A percentile compares a stretch with the other conserved stretches of the same genome.
These are phyloP conservation scores for Thalia dealbata DNA, from an alignment of 176 grass and related monocot species.

Conservation along the genomic window DNA sequence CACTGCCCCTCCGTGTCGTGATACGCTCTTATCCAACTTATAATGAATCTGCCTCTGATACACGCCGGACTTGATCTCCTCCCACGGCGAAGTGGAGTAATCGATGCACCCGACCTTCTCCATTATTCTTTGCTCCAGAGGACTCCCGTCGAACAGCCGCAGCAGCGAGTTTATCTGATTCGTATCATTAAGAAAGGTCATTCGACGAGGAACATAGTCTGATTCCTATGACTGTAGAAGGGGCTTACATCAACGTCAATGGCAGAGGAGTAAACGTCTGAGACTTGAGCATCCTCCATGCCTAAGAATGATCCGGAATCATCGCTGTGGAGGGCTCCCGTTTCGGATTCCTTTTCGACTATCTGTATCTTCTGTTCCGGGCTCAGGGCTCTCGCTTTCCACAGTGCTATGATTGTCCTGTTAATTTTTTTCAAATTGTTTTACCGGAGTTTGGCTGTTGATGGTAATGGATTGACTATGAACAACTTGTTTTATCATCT, in stretches of 20 bases:
- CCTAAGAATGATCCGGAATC: conserved; percentile 71
- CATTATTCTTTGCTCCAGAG: conserved; percentile 58
- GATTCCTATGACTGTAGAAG: conserved; percentile 3
- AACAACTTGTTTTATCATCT: neutral
- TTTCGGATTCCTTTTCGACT: conserved; percentile 82
- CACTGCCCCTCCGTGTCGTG: conserved; percentile 42
- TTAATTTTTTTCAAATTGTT: neutral
- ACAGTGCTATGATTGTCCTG: conserved; percentile 92
- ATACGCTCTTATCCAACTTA: conserved; percentile 53
- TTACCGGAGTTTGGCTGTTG: neutral
- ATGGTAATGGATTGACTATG: too few relatives aligned
- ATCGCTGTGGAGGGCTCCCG: conserved; percentile 33
- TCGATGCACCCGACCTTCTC: conserved; percentile 74
- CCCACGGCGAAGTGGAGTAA: conserved; percentile 74
- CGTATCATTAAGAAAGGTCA: conserved; percentile 14
- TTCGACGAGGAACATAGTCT: conserved; percentile 7
- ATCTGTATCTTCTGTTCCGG: conserved; percentile 84
- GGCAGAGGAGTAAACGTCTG: conserved; percentile 51
- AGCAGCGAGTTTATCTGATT: conserved; percentile 56
- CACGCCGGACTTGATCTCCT: conserved; percentile 45
- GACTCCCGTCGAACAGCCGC: conserved; percentile 68
- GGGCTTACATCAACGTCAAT: conserved; percentile 64
- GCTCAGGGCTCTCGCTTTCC: conserved; percentile 71
- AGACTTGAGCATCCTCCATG: conserved; percentile 71
- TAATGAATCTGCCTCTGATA: conserved; percentile 78